Percentiles rank a stretch among this genome's conserved stretches.
Evolutionary conservation across 352 stramenopile species (phyloP).

Genomic region (Elongisporangium prolatum): DNA sequence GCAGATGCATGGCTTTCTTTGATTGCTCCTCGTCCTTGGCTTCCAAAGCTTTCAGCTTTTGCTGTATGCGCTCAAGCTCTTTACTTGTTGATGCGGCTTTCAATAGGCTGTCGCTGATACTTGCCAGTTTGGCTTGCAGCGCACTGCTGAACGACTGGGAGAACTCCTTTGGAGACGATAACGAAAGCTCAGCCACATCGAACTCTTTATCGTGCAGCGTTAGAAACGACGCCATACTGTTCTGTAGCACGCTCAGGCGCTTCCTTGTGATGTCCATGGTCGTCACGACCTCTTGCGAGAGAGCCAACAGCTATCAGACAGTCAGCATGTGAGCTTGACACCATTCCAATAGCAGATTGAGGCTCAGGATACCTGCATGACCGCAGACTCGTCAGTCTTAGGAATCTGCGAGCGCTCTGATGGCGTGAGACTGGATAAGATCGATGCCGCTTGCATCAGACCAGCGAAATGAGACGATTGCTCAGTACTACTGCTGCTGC

Average conservation of each 20-base stretch:
- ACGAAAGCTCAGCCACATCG: neutral
- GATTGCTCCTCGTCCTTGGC: conserved; percentile 20
- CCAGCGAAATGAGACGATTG: conserved; percentile 9
- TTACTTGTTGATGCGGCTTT: conserved; percentile 2
- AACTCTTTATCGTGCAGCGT: conserved; percentile 13
- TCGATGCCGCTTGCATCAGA: conserved; percentile 14
- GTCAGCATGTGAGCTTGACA: neutral
- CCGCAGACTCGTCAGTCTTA: conserved; percentile 9
- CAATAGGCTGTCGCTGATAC: conserved; percentile 10
- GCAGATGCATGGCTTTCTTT: conserved; percentile 24
- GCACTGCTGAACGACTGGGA: neutral
- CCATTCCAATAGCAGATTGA: neutral
- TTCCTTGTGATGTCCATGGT: conserved; percentile 4
- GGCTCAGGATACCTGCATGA: conserved; percentile 11
- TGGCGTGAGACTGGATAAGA: conserved; percentile 8
- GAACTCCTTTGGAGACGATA: neutral
- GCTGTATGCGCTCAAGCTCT: conserved; percentile 5
- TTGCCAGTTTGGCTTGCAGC: conserved; percentile 7
- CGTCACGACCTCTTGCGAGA: conserved; percentile 8
- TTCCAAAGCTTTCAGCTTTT: conserved; percentile 10
- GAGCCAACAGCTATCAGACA: conserved; percentile 9
- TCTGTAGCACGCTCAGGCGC: conserved; percentile 10
- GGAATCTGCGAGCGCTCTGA: conserved; percentile 6
- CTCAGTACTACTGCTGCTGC: neutral
- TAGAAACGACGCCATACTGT: conserved; percentile 21